These are phyloP conservation scores for Tylopilus sp. DNA, from an alignment of 768 basidiomycete genomes.

Conservation along the genomic window DNA sequence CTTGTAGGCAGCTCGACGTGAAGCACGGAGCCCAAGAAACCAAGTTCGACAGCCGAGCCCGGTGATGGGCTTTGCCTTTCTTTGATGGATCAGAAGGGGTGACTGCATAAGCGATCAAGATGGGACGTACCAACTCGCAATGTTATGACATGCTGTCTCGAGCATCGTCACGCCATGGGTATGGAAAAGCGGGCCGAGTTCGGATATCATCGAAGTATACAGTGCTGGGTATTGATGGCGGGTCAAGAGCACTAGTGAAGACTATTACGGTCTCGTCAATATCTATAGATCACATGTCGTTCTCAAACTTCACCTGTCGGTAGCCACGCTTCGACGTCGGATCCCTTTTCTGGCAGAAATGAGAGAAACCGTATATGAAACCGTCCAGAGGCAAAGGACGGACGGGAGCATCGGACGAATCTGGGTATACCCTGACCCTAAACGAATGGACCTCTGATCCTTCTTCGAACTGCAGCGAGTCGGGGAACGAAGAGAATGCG, in stretches of 20 bases:
- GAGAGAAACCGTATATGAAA: slow-evolving; percentile 73
- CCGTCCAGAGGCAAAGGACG: slow-evolving; percentile 50
- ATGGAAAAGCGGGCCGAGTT: slow-evolving; percentile 74
- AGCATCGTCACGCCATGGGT: slow-evolving; percentile 75
- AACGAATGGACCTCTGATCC: slow-evolving; percentile 85
- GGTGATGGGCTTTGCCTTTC: slow-evolving; percentile 74
- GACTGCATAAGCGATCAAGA: not conserved
- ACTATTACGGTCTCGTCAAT: slow-evolving; percentile 9
- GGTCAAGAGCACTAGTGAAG: slow-evolving; percentile 71
- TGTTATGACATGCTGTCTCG: slow-evolving; percentile 83
- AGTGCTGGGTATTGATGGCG: slow-evolving; percentile 80
- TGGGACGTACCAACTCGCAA: slow-evolving; percentile 71
- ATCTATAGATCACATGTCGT: not conserved
- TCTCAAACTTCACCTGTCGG: slow-evolving; percentile 52
- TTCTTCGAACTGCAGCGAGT: slow-evolving; percentile 81
- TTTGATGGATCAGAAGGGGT: slow-evolving; percentile 33
- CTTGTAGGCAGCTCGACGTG: slow-evolving; percentile 68
- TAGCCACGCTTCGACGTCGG: slow-evolving; percentile 71
- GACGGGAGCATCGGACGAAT: too few species aligned
- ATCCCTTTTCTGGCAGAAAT: slow-evolving; percentile 73
- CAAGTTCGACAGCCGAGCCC: slow-evolving; percentile 70
- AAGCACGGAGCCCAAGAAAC: slow-evolving; percentile 77
- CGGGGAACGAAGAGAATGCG: slow-evolving; percentile 90
- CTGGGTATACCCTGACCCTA: slow-evolving; percentile 60
- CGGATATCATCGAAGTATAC: slow-evolving; percentile 62